phyloP scores from a whole-genome alignment of 2,329 filamentous ascomycete species.

The Claviceps paspali region DNA sequence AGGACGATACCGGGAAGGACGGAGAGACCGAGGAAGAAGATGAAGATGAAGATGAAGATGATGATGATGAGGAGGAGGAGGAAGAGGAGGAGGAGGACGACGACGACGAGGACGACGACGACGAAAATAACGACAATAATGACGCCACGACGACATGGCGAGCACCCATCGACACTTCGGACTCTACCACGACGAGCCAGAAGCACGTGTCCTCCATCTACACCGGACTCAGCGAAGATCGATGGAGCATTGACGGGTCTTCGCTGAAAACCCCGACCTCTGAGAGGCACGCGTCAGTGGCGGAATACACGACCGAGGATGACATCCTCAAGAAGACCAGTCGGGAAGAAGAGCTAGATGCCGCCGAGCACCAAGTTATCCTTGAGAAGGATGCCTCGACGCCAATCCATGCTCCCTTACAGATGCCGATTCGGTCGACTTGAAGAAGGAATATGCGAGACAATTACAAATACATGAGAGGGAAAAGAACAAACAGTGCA shows the following conservation, averaged over 20 bases:
- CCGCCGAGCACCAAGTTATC: background rate
- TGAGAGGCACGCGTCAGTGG: constrained; percentile 19
- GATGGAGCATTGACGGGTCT: constrained; percentile 22
- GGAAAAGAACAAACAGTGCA: too few relatives aligned
- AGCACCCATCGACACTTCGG: constrained; percentile 12
- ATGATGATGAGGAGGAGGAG: too few relatives aligned
- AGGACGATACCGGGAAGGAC: background rate
- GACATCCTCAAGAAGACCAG: constrained; percentile 16
- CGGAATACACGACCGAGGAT: constrained; percentile 16
- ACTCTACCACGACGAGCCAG: constrained; percentile 13
- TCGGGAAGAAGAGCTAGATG: constrained; percentile 9
- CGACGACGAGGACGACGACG: background rate
- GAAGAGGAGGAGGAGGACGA: too few relatives aligned
- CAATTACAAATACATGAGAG: too few relatives aligned
- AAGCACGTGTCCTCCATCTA: constrained; percentile 24
- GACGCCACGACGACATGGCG: background rate
- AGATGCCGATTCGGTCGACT: background rate
- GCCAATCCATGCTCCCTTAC: background rate
- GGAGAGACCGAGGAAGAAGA: too few relatives aligned
- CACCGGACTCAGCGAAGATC: constrained; percentile 22
- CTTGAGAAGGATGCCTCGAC: background rate
- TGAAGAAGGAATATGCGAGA: background rate
- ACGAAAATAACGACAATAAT: constrained; percentile 1
- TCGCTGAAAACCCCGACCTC: constrained; percentile 24
- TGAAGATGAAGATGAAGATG: too few relatives aligned